phyloP scores from a whole-genome alignment of 2,329 filamentous ascomycete genomes.

The Xylariaceae sp. region DNA sequence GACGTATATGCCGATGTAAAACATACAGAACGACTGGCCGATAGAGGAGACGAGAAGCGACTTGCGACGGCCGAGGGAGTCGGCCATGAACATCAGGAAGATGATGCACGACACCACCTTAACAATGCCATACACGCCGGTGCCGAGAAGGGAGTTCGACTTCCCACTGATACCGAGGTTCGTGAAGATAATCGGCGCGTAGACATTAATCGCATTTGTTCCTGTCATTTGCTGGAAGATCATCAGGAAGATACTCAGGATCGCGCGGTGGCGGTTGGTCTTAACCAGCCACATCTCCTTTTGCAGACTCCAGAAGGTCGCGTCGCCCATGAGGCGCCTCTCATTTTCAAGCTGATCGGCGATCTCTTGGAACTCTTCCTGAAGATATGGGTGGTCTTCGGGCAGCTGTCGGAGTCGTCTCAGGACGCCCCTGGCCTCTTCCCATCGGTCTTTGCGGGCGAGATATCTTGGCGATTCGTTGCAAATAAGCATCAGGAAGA shows the following conservation, averaged over 20 bases:
- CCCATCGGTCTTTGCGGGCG: slow-evolving; percentile 61
- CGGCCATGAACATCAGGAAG: slow-evolving; percentile 57
- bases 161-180: slow-evolving; percentile 42
- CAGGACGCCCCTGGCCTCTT: slow-evolving; percentile 54
- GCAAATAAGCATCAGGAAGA: slow-evolving; percentile 57
- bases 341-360: slow-evolving; percentile 59
- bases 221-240: slow-evolving; percentile 72
- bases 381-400: slow-evolving; percentile 50
- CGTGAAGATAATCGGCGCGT: slow-evolving; percentile 34
- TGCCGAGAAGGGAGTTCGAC: slow-evolving; percentile 54
- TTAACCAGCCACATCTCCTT: slow-evolving; percentile 60
- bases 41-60: slow-evolving; percentile 56
- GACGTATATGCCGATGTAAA: slow-evolving; percentile 63
- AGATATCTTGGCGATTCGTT: slow-evolving; percentile 63
- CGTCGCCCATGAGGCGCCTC: slow-evolving; percentile 51
- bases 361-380: slow-evolving; percentile 58
- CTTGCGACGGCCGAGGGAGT: slow-evolving; percentile 55
- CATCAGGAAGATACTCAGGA: slow-evolving; percentile 59
- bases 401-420: slow-evolving; percentile 53
- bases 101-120: slow-evolving; percentile 55
- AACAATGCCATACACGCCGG: slow-evolving; percentile 59
- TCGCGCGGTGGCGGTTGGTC: slow-evolving; percentile 59
- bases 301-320: slow-evolving; percentile 52
- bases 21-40: slow-evolving; percentile 58
- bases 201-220: slow-evolving; percentile 37